Conservation (phyloP, 768 basidiomycete genomes). For the Pisolithus marmoratus region DNA sequence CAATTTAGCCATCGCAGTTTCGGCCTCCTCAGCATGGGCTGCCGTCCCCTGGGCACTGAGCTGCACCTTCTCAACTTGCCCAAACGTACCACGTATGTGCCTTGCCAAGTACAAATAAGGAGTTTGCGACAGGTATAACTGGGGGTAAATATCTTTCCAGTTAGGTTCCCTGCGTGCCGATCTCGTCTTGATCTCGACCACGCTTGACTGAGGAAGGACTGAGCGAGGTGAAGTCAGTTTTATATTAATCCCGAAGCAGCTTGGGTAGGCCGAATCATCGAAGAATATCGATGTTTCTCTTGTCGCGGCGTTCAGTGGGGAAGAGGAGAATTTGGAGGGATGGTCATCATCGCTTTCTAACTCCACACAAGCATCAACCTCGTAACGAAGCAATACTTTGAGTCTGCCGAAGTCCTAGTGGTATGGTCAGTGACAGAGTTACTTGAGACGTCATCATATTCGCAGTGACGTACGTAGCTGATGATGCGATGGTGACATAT, state of each 20-base stretch:
- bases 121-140: conserved; percentile 67
- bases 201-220: conserved; percentile 29
- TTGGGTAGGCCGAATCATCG: not conserved
- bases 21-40: conserved; percentile 15
- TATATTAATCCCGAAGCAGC: conserved; percentile 12
- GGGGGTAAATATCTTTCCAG: conserved; percentile 60
- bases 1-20: conserved; percentile 19
- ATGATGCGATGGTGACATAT: conserved; percentile 61
- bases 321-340: conserved; percentile 18
- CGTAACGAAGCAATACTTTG: conserved; percentile 53
- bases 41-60: conserved; percentile 28
- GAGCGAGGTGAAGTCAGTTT: conserved; percentile 19
- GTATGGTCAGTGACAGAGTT: not conserved
- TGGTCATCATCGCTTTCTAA: conserved; percentile 14
- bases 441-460: not conserved
- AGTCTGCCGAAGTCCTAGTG: conserved; percentile 51
- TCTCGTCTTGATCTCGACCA: conserved; percentile 35
- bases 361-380: conserved; percentile 41
- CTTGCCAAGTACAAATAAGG: conserved; percentile 53
- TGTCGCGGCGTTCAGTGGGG: conserved; percentile 14
- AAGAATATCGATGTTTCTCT: not conserved
- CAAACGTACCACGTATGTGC: conserved; percentile 52
- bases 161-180: conserved; percentile 29
- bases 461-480: conserved; percentile 44
- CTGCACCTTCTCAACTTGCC: conserved; percentile 40